Evolutionary conservation across 352 stramenopile species (phyloP).

Genomic region (Pythium scleroteichum): DNA sequence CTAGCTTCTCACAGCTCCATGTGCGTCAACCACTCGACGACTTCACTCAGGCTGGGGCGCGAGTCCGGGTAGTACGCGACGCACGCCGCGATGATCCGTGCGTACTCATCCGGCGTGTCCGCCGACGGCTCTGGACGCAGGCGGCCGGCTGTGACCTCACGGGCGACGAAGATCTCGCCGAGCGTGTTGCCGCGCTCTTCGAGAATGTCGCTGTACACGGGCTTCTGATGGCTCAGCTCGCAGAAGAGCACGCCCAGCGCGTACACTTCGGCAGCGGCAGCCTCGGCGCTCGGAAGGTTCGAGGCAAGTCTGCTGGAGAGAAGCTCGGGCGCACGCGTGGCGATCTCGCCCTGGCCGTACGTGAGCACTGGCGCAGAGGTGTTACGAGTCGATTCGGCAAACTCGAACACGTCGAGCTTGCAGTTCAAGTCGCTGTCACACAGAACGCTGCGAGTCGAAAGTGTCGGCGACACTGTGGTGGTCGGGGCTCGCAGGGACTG

Average conservation of each 20-base stretch:
- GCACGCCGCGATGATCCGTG: constrained; percentile 42
- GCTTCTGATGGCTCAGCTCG: constrained; percentile 53
- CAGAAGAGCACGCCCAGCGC: constrained; percentile 74
- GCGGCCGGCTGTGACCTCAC: constrained; percentile 44
- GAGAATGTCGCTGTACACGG: constrained; percentile 47
- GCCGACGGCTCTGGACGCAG: constrained; percentile 43
- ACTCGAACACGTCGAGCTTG: constrained; percentile 81
- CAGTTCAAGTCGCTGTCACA: constrained; percentile 56
- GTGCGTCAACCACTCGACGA: constrained; percentile 32
- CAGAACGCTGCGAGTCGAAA: constrained; percentile 65
- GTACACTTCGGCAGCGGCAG: constrained; percentile 57
- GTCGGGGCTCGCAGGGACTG: constrained; percentile 35
- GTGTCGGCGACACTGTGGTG: constrained; percentile 40
- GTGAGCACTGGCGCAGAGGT: constrained; percentile 40
- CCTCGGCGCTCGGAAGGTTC: background rate
- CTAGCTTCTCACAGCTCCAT: constrained; percentile 3
- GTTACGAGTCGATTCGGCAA: constrained; percentile 49
- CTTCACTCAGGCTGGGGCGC: constrained; percentile 43
- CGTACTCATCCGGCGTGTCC: constrained; percentile 48
- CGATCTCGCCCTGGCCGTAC: constrained; percentile 63
- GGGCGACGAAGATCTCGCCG: constrained; percentile 64
- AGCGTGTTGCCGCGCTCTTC: constrained; percentile 51
- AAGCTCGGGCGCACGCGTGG: constrained; percentile 54
- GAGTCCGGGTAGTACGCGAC: constrained; percentile 48
- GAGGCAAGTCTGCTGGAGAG: constrained; percentile 23